A percentile compares a stretch with the other conserved stretches of the same genome.
Conservation (phyloP, 257 asterid species). For the Knoxia roxburghii region DNA sequence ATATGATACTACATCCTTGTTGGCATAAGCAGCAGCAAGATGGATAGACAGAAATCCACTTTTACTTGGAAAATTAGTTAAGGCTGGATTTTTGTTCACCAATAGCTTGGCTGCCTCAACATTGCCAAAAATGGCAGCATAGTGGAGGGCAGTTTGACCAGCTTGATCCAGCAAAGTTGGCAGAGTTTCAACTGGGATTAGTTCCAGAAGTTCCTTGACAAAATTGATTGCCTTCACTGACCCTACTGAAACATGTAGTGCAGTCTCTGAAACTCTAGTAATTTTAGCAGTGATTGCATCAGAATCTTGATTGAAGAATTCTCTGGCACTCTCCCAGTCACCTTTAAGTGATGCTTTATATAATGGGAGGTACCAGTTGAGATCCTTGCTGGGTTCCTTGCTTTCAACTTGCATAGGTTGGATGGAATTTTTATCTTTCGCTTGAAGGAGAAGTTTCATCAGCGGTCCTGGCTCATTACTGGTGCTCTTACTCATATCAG, state of each 20-base stretch:
- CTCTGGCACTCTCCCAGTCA: constrained; percentile 33
- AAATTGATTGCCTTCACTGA: constrained; percentile 26
- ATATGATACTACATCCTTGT: constrained; percentile 30
- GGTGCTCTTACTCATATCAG: constrained; percentile 9
- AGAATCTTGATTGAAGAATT: constrained; percentile 30
- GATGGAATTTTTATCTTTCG: constrained; percentile 14
- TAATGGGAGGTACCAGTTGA: constrained; percentile 32
- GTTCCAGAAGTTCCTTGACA: constrained; percentile 29
- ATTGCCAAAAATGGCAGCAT: constrained; percentile 33
- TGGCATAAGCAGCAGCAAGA: constrained; percentile 36
- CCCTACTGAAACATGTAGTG: constrained; percentile 33
- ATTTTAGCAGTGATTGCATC: constrained; percentile 35
- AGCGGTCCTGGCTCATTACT: constrained; percentile 27
- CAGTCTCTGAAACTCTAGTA: constrained; percentile 28
- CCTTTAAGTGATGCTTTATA: constrained; percentile 37
- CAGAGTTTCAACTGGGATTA: constrained; percentile 26
- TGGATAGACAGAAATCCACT: constrained; percentile 23
- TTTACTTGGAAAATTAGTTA: constrained; percentile 18
- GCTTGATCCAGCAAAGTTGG: constrained; percentile 19
- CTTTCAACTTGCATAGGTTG: constrained; percentile 8
- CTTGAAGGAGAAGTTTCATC: constrained; percentile 20
- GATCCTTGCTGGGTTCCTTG: constrained; percentile 31
- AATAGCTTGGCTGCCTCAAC: constrained; percentile 27
- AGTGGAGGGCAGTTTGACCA: constrained; percentile 34
- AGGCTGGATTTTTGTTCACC: constrained; percentile 18